A percentile compares a stretch with the other conserved stretches of the same genome.
phyloP scores from a whole-genome alignment of 345 rosid species.

The Pugionium dolabratum region DNA sequence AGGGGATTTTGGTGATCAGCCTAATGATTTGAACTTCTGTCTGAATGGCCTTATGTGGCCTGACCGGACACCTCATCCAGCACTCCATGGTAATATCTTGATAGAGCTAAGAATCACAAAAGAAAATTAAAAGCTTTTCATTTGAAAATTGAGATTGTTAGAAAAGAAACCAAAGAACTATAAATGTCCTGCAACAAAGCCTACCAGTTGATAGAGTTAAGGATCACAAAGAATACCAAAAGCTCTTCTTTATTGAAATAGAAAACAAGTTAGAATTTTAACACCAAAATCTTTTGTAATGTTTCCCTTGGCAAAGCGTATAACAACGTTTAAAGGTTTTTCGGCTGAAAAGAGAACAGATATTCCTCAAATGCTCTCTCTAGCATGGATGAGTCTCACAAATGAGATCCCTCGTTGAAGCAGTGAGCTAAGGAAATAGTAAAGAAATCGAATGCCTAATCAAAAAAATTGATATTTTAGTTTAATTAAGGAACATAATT shows the following conservation, averaged over 20 bases:
- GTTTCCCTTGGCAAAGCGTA: constrained; percentile 5
- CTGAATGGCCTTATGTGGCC: constrained; percentile 93
- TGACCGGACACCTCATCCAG: constrained; percentile 93
- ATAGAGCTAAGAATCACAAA: constrained; percentile 16
- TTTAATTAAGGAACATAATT: background rate
- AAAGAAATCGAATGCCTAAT: constrained; percentile 13
- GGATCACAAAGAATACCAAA: background rate
- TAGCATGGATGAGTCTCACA: constrained; percentile 21
- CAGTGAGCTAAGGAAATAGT: background rate
- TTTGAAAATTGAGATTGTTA: background rate
- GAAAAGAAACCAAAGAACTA: constrained; percentile 19
- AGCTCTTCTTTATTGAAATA: background rate
- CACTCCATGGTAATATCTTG: constrained; percentile 66
- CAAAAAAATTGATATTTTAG: background rate
- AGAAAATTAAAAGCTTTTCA: constrained; percentile 5
- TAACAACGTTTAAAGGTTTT: constrained; percentile 2
- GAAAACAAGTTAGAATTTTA: background rate
- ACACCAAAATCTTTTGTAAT: background rate
- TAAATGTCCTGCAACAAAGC: background rate
- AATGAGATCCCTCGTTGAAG: constrained; percentile 15
- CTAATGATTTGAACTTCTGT: constrained; percentile 96
- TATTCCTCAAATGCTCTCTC: background rate
- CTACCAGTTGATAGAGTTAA: background rate
- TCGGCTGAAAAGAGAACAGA: background rate
- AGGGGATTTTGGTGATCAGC: constrained; percentile 94